Evolutionary conservation across 768 basidiomycete species (phyloP).

Genomic region (Boletus eberwhitei): DNA sequence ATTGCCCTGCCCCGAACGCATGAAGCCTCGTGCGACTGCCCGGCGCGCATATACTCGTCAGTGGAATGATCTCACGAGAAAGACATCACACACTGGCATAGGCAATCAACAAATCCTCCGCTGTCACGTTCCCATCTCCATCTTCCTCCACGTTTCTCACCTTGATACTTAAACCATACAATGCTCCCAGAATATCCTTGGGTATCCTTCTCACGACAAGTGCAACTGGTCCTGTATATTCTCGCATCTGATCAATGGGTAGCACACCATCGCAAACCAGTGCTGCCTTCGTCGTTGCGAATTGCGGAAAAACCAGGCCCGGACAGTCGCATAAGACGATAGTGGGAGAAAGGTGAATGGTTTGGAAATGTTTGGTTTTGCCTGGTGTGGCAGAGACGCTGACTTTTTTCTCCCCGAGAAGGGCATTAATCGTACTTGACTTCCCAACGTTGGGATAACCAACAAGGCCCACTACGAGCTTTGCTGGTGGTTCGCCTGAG

Average conservation of each 20-base stretch:
- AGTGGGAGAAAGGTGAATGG: conserved; percentile 85
- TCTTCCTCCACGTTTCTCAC: conserved; percentile 71
- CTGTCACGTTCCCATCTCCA: conserved; percentile 69
- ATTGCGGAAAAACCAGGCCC: conserved; percentile 97
- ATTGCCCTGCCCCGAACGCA: conserved; percentile 91
- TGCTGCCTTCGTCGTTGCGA: conserved; percentile 94
- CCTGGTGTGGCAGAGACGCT: conserved; percentile 98
- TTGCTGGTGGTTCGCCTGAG: conserved; percentile 54
- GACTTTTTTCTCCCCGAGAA: conserved; percentile 95
- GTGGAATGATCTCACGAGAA: not conserved
- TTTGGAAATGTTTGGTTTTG: conserved; percentile 99
- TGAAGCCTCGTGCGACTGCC: conserved; percentile 88
- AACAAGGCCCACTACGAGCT: conserved; percentile 83
- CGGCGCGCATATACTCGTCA: conserved; percentile 14
- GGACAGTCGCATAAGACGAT: conserved; percentile 96
- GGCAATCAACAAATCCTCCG: conserved; percentile 78
- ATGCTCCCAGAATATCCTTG: conserved; percentile 79
- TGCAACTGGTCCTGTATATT: conserved; percentile 81
- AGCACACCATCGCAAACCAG: conserved; percentile 95
- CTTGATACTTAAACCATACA: conserved; percentile 81
- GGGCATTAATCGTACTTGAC: conserved; percentile 95
- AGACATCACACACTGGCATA: conserved; percentile 78
- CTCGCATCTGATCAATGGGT: conserved; percentile 95
- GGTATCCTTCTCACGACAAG: conserved; percentile 79
- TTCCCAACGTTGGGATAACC: conserved; percentile 99